Evolutionary conservation across 352 stramenopile genomes (phyloP).

Genomic region (Phytophthora europaea): DNA sequence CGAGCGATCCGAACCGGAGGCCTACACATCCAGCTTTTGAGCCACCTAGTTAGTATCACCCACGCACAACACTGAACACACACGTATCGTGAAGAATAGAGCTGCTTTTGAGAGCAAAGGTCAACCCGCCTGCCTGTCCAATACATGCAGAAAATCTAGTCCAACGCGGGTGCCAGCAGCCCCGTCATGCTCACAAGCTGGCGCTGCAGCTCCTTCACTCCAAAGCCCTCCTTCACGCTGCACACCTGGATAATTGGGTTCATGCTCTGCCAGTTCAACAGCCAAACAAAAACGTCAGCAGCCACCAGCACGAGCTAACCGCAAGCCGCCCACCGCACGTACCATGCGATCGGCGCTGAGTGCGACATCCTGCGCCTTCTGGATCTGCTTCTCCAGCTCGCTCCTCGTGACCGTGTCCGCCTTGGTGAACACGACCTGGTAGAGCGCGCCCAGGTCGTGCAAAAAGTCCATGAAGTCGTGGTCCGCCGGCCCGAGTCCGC

Average conservation of each 20-base stretch:
- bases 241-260: slow-evolving; percentile 84
- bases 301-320: neutral
- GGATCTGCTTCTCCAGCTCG: slow-evolving; percentile 61
- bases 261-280: slow-evolving; percentile 61
- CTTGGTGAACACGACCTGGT: slow-evolving; percentile 95
- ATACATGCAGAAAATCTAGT: slow-evolving; percentile 3
- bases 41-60: neutral
- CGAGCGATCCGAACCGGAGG: slow-evolving; percentile 42
- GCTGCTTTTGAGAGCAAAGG: slow-evolving; percentile 1
- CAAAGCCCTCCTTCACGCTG: slow-evolving; percentile 83
- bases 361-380: slow-evolving; percentile 60
- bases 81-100: slow-evolving; percentile 23
- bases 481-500: slow-evolving; percentile 82
- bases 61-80: slow-evolving; percentile 7
- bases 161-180: slow-evolving; percentile 36
- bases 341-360: slow-evolving; percentile 67
- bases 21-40: slow-evolving; percentile 44
- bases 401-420: slow-evolving; percentile 67
- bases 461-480: slow-evolving; percentile 92
- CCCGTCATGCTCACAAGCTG: slow-evolving; percentile 77
- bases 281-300: slow-evolving; percentile 4
- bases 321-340: neutral
- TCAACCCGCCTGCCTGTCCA: neutral
- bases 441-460: slow-evolving; percentile 79
- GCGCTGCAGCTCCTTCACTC: slow-evolving; percentile 80